Percentiles rank a stretch among this genome's conserved stretches.
Evolutionary conservation across 2,329 filamentous ascomycete species (phyloP).

Genomic region (Dendryphion nanum): DNA sequence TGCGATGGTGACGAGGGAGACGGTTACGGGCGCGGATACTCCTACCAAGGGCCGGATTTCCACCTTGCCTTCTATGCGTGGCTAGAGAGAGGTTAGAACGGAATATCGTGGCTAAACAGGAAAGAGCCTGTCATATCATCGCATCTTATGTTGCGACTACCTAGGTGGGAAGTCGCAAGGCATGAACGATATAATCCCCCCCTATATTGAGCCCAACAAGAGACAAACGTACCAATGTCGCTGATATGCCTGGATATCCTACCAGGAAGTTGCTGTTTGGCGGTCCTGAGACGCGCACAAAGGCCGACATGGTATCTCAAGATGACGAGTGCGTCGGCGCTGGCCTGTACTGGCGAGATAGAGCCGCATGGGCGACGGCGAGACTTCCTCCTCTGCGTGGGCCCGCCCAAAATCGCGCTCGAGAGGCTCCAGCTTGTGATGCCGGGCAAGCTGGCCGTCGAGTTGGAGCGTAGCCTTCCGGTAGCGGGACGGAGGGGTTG

Average conservation of each 20-base stretch:
- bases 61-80: slow-evolving; percentile 95
- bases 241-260: slow-evolving; percentile 96
- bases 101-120: no score
- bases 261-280: slow-evolving; percentile 96
- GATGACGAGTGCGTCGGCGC: slow-evolving; percentile 29
- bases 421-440: slow-evolving; percentile 11
- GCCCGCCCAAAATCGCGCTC: slow-evolving; percentile 9
- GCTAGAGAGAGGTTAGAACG: slow-evolving; percentile 54
- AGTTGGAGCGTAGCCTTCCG: slow-evolving; percentile 19
- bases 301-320: slow-evolving; percentile 57
- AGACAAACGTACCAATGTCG: slow-evolving; percentile 74
- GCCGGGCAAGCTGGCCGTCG: slow-evolving; percentile 4
- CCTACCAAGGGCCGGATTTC: slow-evolving; percentile 88
- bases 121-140: background rate
- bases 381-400: slow-evolving; percentile 13
- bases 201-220: no score
- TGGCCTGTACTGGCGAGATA: slow-evolving; percentile 29
- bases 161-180: no score
- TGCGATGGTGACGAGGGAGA: slow-evolving; percentile 92
- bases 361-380: slow-evolving; percentile 35
- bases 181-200: no score
- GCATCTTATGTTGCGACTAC: no score
- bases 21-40: slow-evolving; percentile 80
- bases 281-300: slow-evolving; percentile 94
- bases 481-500: slow-evolving; percentile 19